Conservation (phyloP, 225 moss, liverwort and hornwort genomes). For the Marchantia polymorpha region DNA sequence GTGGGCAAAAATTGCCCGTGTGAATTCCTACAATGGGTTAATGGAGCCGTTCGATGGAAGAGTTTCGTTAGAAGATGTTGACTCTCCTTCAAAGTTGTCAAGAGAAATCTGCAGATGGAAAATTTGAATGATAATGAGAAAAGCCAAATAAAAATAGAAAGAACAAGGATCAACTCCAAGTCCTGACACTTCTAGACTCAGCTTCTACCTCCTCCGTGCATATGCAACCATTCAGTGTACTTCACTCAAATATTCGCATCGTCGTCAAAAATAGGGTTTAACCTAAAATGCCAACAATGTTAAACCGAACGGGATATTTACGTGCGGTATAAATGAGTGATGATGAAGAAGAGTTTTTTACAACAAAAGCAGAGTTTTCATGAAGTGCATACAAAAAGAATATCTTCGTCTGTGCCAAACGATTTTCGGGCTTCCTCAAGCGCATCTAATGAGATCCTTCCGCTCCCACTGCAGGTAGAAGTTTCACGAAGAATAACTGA, state of each 20-base stretch:
- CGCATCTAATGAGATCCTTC: slow-evolving; percentile 79
- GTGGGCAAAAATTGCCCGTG: neutral
- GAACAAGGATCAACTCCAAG: neutral
- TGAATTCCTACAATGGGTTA: slow-evolving; percentile 46
- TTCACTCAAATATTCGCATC: too few species aligned
- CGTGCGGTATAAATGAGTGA: neutral
- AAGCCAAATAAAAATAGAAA: neutral
- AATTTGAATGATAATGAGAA: neutral
- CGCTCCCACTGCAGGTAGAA: slow-evolving; percentile 62
- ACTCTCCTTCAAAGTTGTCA: slow-evolving; percentile 56
- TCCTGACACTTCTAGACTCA: neutral
- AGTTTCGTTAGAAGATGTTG: slow-evolving; percentile 42
- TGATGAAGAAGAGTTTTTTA: neutral
- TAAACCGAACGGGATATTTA: too few species aligned
- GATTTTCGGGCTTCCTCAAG: slow-evolving; percentile 90
- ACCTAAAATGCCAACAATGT: too few species aligned
- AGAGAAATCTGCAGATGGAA: slow-evolving; percentile 61
- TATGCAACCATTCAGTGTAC: neutral
- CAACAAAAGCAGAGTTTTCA: neutral
- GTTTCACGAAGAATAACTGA: neutral
- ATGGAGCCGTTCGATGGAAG: slow-evolving; percentile 52
- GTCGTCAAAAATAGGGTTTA: neutral
- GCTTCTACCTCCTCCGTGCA: neutral
- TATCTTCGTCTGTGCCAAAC: slow-evolving; percentile 96
- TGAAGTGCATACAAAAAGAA: slow-evolving; percentile 66